Evolutionary conservation across 345 rosid genomes (phyloP), one percentile per base, ranked within the genome.

Genomic region (Citrus inodora): DNA sequence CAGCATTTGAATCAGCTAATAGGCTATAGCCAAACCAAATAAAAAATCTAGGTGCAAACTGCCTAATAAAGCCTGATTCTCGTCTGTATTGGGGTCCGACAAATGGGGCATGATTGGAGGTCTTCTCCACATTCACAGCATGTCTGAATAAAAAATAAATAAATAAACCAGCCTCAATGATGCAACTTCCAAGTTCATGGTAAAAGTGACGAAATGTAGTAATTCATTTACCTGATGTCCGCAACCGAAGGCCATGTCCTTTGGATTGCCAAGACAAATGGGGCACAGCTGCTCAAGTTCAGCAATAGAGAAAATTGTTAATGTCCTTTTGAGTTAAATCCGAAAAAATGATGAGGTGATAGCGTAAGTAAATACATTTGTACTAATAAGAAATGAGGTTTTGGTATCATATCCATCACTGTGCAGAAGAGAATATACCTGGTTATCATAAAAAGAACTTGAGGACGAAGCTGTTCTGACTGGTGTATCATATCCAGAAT

Each of bases 181-280:
- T 11, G 35, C 53, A 27, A 30, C 27, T 42, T 71, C 35, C 19
- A 77, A 68, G 38, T 13, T 77, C 32, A 40, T 22, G 24, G 74
- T 76, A 70, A 46, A 75, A 25, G 13, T 38, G 16, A 70, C 48
- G 27, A 42, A 56, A 56, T 53, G 42, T 17, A 67, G 76, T n/a
- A 61, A 69, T 53, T 62, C 38, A 56, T 56, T 67, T 79, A 89
- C 96, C 93, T 89, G 97, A 82, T 94, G 98, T 21, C 98, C 96
- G 58, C 98, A 92, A 61, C 92, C 92, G 64, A 94, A 92, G 77
- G 97, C 93, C 97, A 91, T 87, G 85, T 89, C 83, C 77, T 90
- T 91, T 59, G 79, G 77, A 83, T 84, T 89, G 48, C 83, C 73
- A 70, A 92, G 83, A 81, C 97, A 94, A 75, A 94, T 84, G 70